phyloP scores from a whole-genome alignment of 1,139 yeast genomes.

The Geotrichum europaeum region DNA sequence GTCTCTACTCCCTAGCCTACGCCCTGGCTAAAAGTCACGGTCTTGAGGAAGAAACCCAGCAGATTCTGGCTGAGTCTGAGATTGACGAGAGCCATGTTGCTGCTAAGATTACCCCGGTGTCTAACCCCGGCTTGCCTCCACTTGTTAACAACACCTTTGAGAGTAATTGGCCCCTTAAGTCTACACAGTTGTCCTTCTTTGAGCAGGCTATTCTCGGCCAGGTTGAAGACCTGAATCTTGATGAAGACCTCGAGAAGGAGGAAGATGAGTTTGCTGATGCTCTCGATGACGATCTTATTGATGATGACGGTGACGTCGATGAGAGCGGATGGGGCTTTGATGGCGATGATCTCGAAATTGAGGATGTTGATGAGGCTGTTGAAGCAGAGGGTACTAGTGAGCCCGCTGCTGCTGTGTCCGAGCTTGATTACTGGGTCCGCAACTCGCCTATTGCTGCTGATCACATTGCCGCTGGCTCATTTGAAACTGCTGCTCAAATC shows the following conservation, averaged over 20 bases:
- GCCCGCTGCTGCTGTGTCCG: constrained; percentile 44
- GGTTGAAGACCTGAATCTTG: constrained; percentile 56
- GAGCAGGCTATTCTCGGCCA: constrained; percentile 81
- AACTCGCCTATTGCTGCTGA: constrained; percentile 89
- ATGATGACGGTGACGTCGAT: constrained; percentile 23
- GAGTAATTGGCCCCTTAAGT: constrained; percentile 77
- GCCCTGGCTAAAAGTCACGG: constrained; percentile 89
- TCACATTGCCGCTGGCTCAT: constrained; percentile 92
- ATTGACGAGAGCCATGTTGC: constrained; percentile 58
- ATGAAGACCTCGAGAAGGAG: constrained; percentile 36
- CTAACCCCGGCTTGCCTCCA: constrained; percentile 39
- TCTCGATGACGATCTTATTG: constrained; percentile 33
- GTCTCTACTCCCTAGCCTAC: constrained; percentile 84
- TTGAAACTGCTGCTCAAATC: constrained; percentile 91
- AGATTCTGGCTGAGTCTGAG: constrained; percentile 59
- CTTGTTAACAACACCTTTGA: constrained; percentile 44
- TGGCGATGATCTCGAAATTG: constrained; percentile 58
- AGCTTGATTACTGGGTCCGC: constrained; percentile 76
- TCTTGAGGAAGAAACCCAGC: constrained; percentile 63
- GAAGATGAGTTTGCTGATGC: constrained; percentile 24
- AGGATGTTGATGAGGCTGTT: constrained; percentile 41
- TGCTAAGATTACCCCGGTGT: constrained; percentile 41
- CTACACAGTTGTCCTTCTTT: constrained; percentile 68
- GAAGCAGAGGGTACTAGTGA: constrained; percentile 38
- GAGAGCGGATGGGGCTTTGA: constrained; percentile 35